These are phyloP conservation scores for Monilinia polystroma DNA, from an alignment of 2,329 filamentous ascomycete species.

Conservation along the genomic window DNA sequence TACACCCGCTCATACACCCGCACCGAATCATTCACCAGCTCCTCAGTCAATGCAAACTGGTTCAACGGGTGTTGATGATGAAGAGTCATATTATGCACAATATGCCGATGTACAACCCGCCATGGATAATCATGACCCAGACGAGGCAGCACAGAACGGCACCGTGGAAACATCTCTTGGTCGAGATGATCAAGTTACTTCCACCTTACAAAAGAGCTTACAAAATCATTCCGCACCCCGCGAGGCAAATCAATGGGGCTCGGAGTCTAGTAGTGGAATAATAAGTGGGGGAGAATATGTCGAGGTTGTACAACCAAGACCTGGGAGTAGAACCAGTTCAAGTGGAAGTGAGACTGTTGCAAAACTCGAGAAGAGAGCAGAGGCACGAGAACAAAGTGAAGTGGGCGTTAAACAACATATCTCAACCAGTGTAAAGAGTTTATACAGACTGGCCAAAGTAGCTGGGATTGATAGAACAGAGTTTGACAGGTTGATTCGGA, in stretches of 20 bases:
- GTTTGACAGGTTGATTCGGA: conserved; percentile 69
- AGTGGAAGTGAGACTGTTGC: conserved; percentile 59
- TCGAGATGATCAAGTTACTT: conserved; percentile 42
- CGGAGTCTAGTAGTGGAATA: conserved; percentile 20
- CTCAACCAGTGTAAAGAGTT: conserved; percentile 71
- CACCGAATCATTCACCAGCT: conserved; percentile 60
- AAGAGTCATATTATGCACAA: conserved; percentile 73
- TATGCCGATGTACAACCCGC: conserved; percentile 78
- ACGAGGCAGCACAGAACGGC: conserved; percentile 54
- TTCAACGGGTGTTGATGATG: conserved; percentile 45
- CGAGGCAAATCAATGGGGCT: conserved; percentile 10
- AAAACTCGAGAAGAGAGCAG: conserved; percentile 49
- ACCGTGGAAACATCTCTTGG: conserved; percentile 48
- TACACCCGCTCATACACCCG: conserved; percentile 65
- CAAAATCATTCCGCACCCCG: conserved; percentile 25
- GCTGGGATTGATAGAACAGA: conserved; percentile 73
- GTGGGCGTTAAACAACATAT: conserved; percentile 78
- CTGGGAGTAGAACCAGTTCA: conserved; percentile 57
- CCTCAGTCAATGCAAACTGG: conserved; percentile 42
- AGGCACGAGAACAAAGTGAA: conserved; percentile 62
- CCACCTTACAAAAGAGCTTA: conserved; percentile 35
- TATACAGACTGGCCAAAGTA: conserved; percentile 68
- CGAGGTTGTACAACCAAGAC: conserved; percentile 54
- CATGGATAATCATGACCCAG: conserved; percentile 78
- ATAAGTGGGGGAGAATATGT: conserved; percentile 37